Evolutionary conservation across 495 filamentous ascomycete species (phyloP), one percentile per base, ranked within the genome.

Genomic region (Massariosphaeria phaeospora): DNA sequence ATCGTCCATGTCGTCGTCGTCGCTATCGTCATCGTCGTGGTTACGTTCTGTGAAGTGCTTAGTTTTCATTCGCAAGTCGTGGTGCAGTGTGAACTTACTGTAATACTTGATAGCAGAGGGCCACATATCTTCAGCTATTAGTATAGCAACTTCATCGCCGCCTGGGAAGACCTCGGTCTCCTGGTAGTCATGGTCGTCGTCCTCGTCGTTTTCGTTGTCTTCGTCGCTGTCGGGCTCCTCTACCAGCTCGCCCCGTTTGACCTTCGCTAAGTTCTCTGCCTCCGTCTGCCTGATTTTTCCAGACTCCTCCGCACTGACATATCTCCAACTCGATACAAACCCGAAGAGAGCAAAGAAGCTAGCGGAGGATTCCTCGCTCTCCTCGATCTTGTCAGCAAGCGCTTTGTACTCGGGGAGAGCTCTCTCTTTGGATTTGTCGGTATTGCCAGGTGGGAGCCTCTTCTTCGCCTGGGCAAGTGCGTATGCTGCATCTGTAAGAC

Each of bases 331-430:
- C 76, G 65, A 62, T 17, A 69, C 64, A 74, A 79, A 96, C 34
- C 83, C 85, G 66, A 97, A 96, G 80, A 82, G 90, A 33, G 81
- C 77, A 68, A 96, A 97, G 75, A 97, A 95, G 72, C 82, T 88
- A 12, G 77, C 64, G 1, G 78, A 79, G 13, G 78, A 77, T 34
- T 82, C 76, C 27, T 78, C 76, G 38, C 70, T 77, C 9, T 68
- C 63, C 30, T 80, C 79, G 51, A 88, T 76, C 64, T 81, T 76
- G 67, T 77, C 69, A 47, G 70, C 61, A 20, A 79, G 68, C 51
- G 73, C 69, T 50, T 73, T 72, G 67, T 75, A 76, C 72, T 81
- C 75, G 3, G 75, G 73, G 39, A 80, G 62, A 1, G 15, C 47
- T 0, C 30, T 58, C 3, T 50, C 66, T 11, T 44, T 48, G 7